phyloP scores from a whole-genome alignment of 192 early-diverging fungal genomes.

The Spinellus fusiger region DNA sequence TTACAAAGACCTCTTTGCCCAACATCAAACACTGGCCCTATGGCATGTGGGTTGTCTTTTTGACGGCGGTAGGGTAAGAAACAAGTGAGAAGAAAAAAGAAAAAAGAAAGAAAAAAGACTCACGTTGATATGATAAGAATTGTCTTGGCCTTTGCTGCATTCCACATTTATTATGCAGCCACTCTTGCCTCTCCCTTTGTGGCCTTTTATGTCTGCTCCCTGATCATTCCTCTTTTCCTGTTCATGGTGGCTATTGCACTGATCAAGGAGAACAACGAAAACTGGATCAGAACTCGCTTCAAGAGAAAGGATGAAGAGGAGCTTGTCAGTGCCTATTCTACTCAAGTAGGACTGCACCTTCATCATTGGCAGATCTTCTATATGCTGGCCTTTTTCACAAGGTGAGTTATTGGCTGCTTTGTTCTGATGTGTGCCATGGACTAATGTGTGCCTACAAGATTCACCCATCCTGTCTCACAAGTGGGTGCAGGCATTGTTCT shows the following conservation, averaged over 20 bases:
- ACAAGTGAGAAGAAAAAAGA: neutral
- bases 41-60: constrained; percentile 59
- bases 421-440: neutral
- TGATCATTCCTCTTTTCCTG: constrained; percentile 39
- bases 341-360: constrained; percentile 46
- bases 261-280: constrained; percentile 39
- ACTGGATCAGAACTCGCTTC: constrained; percentile 17
- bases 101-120: neutral
- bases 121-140: constrained; percentile 13
- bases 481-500: constrained; percentile 64
- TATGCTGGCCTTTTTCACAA: constrained; percentile 69
- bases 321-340: neutral
- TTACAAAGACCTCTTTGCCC: constrained; percentile 60
- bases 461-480: constrained; percentile 60
- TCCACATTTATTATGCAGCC: constrained; percentile 44
- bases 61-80: constrained; percentile 41
- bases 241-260: constrained; percentile 26
- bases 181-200: constrained; percentile 31
- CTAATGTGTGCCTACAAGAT: constrained; percentile 37
- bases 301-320: neutral
- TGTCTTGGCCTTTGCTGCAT: constrained; percentile 57
- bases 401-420: constrained; percentile 3
- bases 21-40: constrained; percentile 56
- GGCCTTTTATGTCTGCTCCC: constrained; percentile 38
- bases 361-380: constrained; percentile 89